A percentile compares a stretch with the other conserved stretches of the same genome.
Conservation (phyloP, 345 rosid species). For the Camelina hispida region DNA sequence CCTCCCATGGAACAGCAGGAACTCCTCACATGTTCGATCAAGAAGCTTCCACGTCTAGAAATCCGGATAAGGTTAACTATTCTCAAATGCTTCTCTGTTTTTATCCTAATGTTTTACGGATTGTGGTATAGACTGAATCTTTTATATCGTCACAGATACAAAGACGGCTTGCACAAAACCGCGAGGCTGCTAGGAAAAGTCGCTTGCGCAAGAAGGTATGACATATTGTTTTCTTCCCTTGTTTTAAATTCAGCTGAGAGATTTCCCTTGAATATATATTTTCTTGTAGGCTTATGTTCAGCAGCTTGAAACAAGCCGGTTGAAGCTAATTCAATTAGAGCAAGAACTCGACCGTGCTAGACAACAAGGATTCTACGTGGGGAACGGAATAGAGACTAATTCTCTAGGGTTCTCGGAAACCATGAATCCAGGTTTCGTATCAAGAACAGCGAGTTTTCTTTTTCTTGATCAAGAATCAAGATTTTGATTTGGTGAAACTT, state of each 20-base stretch:
- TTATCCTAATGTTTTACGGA: too few relatives aligned
- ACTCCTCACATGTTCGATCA: slow-evolving; percentile 71
- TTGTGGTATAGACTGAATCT: slow-evolving; percentile 3
- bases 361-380: slow-evolving; percentile 71
- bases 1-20: slow-evolving; percentile 70
- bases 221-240: not conserved
- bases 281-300: slow-evolving; percentile 88
- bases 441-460: slow-evolving; percentile 1
- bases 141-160: slow-evolving; percentile 58
- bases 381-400: slow-evolving; percentile 61
- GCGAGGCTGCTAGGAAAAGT: slow-evolving; percentile 99
- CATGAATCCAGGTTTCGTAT: slow-evolving; percentile 73
- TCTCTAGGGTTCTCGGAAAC: slow-evolving; percentile 59
- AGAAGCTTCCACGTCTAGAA: slow-evolving; percentile 67
- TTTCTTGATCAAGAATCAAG: not conserved
- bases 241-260: slow-evolving; percentile 16
- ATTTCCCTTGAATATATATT: slow-evolving; percentile 11
- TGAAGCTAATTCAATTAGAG: slow-evolving; percentile 83
- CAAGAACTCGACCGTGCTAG: slow-evolving; percentile 82
- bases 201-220: slow-evolving; percentile 91
- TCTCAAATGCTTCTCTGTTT: not conserved
- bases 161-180: slow-evolving; percentile 95
- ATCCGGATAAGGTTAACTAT: slow-evolving; percentile 64
- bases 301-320: slow-evolving; percentile 88
- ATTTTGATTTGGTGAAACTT: not conserved